phyloP scores from a whole-genome alignment of 140 eudicot genomes.

The Erigeron philadelphicus region DNA sequence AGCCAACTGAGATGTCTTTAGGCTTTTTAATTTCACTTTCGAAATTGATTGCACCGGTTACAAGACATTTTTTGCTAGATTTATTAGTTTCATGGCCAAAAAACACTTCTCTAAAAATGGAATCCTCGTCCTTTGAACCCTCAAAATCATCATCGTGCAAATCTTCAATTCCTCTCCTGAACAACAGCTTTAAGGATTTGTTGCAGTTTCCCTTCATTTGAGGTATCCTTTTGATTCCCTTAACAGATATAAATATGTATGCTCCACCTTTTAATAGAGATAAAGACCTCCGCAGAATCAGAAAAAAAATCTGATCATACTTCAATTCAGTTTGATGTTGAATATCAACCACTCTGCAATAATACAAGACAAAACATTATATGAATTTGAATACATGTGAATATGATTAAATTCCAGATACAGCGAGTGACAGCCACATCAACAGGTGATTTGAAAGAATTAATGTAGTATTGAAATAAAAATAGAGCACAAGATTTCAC shows the following conservation, averaged over 20 bases:
- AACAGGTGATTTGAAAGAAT: not conserved
- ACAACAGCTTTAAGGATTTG: constrained; percentile 40
- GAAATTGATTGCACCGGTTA: constrained; percentile 47
- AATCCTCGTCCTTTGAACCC: constrained; percentile 62
- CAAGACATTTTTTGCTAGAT: constrained; percentile 48
- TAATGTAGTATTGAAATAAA: not conserved
- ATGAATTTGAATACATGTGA: constrained; percentile 15
- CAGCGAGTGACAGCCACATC: constrained; percentile 6
- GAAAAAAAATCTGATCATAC: constrained; percentile 18
- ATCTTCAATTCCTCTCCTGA: constrained; percentile 52
- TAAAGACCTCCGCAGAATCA: constrained; percentile 23
- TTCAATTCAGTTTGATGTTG: constrained; percentile 15
- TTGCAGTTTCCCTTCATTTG: constrained; percentile 37
- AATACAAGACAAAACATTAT: constrained; percentile 16
- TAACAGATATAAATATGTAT: constrained; percentile 7
- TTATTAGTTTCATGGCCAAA: constrained; percentile 45
- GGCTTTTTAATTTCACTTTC: constrained; percentile 38
- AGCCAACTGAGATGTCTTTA: constrained; percentile 36
- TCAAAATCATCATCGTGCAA: constrained; percentile 78
- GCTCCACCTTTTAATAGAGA: constrained; percentile 19
- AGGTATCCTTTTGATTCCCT: constrained; percentile 19
- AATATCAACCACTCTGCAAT: constrained; percentile 27
- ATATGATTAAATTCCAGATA: not conserved
- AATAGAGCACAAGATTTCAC: not conserved
- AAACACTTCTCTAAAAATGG: constrained; percentile 56